Evolutionary conservation across 768 basidiomycete species (phyloP), one percentile per base, ranked within the genome.

Genomic region (Lactifluus rugatus): DNA sequence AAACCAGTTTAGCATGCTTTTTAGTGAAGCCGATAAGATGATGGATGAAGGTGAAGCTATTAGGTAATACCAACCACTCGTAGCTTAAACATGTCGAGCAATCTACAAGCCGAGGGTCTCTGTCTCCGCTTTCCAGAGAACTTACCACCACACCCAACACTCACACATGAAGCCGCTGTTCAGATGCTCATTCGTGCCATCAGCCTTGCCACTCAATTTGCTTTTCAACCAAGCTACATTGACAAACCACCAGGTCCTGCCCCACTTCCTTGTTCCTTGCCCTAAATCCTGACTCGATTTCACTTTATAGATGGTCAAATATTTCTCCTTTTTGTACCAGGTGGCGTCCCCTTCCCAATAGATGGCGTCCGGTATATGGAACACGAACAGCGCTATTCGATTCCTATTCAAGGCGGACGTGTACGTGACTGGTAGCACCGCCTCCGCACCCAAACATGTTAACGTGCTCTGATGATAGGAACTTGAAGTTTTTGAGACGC

Each of bases 321-420:
- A 31, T 73, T 77, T 36, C 77, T 91, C n/a, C 70, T 91, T 46
- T 89, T 79, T 70, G 71, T 89, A 46, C 79, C 80, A 9, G 75
- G 73, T 14, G 79, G 79, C 57, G 65, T 75, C 25, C 76, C 79
- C 2, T 86, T 87, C 67, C 88, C 87, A 21, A 78, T 75, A 57
- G 89, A 93, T 65, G 89, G 89, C 19, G 76, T 92, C 56, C 81
- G 86, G 42, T 93, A 78, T 67, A 81, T 84, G 63, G 89, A 90
- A 57, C 71, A 81, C 53, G 89, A 92, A 66, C 77, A 78, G 44
- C 80, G 81, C 63, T 82, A 75, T 66, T 70, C 71, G 37, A 75
- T 85, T 5, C 76, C 82, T 31, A 74, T 73, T 48, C 79, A 75
- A 10, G 65, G 60, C 50, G 73, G 72, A 60, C 81, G 82, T 60